Conservation (phyloP, 192 early-diverging fungal species). For the Dispira simplex region DNA sequence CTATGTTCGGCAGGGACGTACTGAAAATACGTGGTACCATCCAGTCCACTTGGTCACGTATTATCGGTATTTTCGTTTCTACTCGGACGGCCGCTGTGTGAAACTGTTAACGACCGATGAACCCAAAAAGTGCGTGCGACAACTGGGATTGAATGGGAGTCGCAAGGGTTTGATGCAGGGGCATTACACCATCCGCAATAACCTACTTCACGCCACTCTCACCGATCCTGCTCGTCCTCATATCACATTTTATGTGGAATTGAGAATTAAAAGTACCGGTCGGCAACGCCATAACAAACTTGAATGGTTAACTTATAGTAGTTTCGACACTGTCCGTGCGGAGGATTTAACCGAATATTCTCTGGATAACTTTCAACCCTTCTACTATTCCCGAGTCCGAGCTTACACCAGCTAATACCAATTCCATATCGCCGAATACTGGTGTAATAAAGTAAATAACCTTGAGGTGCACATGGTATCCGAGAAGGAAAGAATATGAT, state of each 20-base stretch:
- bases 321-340: neutral
- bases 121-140: slow-evolving; percentile 13
- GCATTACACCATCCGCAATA: slow-evolving; percentile 8
- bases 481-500: no score
- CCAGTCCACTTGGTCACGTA: slow-evolving; percentile 21
- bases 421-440: no score
- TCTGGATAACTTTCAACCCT: slow-evolving; percentile 3
- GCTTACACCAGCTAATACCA: neutral
- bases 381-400: slow-evolving; percentile 8
- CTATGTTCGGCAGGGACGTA: slow-evolving; percentile 18
- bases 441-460: no score
- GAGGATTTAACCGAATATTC: neutral
- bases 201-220: slow-evolving; percentile 9
- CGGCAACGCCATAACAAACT: slow-evolving; percentile 19
- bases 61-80: slow-evolving; percentile 21
- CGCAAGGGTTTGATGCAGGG: slow-evolving; percentile 18
- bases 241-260: slow-evolving; percentile 11
- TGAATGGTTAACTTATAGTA: slow-evolving; percentile 10
- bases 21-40: slow-evolving; percentile 17
- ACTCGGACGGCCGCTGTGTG: slow-evolving; percentile 12
- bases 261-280: slow-evolving; percentile 7
- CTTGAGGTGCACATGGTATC: no score
- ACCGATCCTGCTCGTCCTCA: slow-evolving; percentile 4
- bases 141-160: neutral
- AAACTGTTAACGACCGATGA: slow-evolving; percentile 17